Base-by-base conservation (phyloP, 2,329 filamentous ascomycete species). In the Xylaria sp. region DNA sequence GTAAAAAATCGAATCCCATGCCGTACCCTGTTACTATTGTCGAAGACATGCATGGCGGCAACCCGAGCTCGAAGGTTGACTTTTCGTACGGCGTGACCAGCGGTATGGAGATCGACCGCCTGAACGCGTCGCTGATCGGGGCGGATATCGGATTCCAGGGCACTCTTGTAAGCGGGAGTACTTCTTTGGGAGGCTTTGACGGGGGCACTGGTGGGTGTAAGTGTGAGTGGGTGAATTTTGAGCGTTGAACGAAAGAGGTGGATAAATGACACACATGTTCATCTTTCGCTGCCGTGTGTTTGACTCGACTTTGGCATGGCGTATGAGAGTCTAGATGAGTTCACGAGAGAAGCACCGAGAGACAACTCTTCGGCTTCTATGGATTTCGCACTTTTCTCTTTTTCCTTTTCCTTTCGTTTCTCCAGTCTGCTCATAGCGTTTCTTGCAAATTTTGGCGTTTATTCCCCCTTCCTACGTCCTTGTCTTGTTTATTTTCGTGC, bases 21-120 rank as follows among this genome's bases (percentile, higher is more conserved):
- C 89, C 89, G 1, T 91, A 90, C 72, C 89, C 89, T 0, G 83
- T 90, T 51, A 90, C 88, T 3, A 78, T 91, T 54, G 86, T 84
- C 20, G 82, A 87, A 69, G 89, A 91, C 77, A 87, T 88, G 55
- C 89, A 91, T 74, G 89, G 89, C 50, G 89, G 89, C 15, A 77
- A 88, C 73, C 78, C 81, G 7, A 73, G 28, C 28, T 28, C 75
- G 13, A 91, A 91, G 80, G 81, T 85, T 51, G 80, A 86, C 2
- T 90, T 86, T 80, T 82, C 84, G 57, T 86, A 87, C 77, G 80
- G 79, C 2, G 83, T 91, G 66, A 78, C 85, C 58, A 80, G 82
- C 31, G 76, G 83, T 31, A 82, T 85, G 75, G 76, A 80, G 58
- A 82, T 90, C 62, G 77, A 85, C 55, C 74, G 77, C 60, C 78